These are phyloP conservation scores for Ramalina intermedia DNA, from an alignment of 495 filamentous ascomycete genomes.

Conservation along the genomic window DNA sequence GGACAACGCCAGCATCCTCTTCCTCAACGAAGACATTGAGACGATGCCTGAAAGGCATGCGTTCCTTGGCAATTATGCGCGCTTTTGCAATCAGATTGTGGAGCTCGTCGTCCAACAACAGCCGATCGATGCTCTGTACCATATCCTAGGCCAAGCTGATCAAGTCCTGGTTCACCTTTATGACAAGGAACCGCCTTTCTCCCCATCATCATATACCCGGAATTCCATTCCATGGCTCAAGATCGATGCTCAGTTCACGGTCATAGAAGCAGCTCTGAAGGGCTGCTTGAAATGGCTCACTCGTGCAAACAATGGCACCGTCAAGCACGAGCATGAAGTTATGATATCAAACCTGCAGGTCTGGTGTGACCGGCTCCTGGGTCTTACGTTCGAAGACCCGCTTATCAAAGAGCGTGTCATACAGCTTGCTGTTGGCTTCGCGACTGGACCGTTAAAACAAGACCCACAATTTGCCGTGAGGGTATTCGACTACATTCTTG, in stretches of 20 bases:
- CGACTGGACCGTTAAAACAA: constrained; percentile 64
- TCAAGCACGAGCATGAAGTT: constrained; percentile 44
- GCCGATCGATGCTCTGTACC: constrained; percentile 69
- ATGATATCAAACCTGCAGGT: constrained; percentile 57
- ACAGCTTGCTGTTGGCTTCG: constrained; percentile 73
- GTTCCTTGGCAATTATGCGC: constrained; percentile 91
- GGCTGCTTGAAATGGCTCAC: constrained; percentile 74
- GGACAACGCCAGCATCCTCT: constrained; percentile 61
- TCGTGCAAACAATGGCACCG: constrained; percentile 35
- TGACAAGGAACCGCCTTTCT: constrained; percentile 50
- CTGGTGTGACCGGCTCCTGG: constrained; percentile 66
- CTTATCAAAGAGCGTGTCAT: constrained; percentile 71
- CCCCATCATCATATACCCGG: constrained; percentile 54
- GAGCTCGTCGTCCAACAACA: constrained; percentile 67
- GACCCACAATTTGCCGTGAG: constrained; percentile 68
- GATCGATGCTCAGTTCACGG: constrained; percentile 77
- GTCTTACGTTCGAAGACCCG: constrained; percentile 75
- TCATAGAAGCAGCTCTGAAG: constrained; percentile 82
- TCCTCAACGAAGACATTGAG: constrained; percentile 85
- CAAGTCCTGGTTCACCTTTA: constrained; percentile 61
- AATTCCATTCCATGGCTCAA: constrained; percentile 60
- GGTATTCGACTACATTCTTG: constrained; percentile 78
- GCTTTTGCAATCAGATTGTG: constrained; percentile 75
- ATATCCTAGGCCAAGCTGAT: constrained; percentile 69
- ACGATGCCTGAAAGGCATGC: constrained; percentile 88